Evolutionary conservation across 2,329 filamentous ascomycete species (phyloP).

Genomic region (Laburnicola sp.): DNA sequence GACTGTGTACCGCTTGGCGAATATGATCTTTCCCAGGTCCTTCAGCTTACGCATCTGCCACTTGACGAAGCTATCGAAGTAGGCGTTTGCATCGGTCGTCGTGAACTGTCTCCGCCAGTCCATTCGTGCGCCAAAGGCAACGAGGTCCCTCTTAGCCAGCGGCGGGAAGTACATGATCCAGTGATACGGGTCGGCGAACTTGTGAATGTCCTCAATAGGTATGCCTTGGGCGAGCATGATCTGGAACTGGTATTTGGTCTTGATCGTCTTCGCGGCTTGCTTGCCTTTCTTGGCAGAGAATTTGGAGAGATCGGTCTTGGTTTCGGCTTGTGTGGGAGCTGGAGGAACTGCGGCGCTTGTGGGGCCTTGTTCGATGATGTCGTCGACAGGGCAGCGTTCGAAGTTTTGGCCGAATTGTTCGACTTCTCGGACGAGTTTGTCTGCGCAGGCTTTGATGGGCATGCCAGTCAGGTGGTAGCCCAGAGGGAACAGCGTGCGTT

Average conservation of each 20-base stretch:
- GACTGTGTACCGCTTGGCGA: conserved; percentile 89
- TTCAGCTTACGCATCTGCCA: conserved; percentile 97
- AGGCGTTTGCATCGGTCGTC: conserved; percentile 94
- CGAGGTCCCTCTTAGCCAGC: conserved; percentile 77
- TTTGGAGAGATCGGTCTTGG: conserved; percentile 83
- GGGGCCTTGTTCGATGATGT: conserved; percentile 51
- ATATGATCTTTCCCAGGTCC: conserved; percentile 89
- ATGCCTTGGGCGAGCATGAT: conserved; percentile 93
- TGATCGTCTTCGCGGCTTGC: conserved; percentile 83
- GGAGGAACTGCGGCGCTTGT: conserved; percentile 52
- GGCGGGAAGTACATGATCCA: conserved; percentile 93
- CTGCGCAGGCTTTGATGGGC: conserved; percentile 90
- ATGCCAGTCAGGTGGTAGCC: conserved; percentile 97
- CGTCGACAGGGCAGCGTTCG: conserved; percentile 62
- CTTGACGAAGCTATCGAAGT: conserved; percentile 91
- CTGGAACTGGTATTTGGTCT: conserved; percentile 94
- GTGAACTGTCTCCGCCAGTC: conserved; percentile 94
- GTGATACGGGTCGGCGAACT: conserved; percentile 86
- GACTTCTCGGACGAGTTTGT: conserved; percentile 90
- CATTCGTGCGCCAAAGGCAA: conserved; percentile 80
- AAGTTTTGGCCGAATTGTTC: conserved; percentile 87
- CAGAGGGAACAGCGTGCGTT: conserved; percentile 82
- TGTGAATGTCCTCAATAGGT: conserved; percentile 83
- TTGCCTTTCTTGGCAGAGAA: conserved; percentile 80
- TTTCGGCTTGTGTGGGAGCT: conserved; percentile 63